Evolutionary conservation across 495 filamentous ascomycete species (phyloP).

Genomic region (Lasiosphaeria miniovina): DNA sequence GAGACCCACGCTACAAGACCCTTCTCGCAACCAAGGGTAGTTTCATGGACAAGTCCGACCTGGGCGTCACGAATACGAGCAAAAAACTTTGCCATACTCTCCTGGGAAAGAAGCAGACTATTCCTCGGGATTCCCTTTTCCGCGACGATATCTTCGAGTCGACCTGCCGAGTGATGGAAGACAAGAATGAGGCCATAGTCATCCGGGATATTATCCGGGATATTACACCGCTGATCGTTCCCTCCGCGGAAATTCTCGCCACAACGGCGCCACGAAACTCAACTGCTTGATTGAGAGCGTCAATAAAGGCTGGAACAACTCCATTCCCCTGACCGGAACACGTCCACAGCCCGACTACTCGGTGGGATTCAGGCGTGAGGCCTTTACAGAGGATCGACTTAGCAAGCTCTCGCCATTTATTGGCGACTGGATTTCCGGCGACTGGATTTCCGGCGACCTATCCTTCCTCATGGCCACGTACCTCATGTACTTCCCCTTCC

Average conservation of each 20-base stretch:
- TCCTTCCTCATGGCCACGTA: constrained; percentile 8
- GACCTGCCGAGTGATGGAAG: constrained; percentile 27
- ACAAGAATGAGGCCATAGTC: constrained; percentile 39
- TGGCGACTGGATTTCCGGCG: constrained; percentile 21
- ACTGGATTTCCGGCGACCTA: too few relatives aligned
- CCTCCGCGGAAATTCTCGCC: constrained; percentile 34
- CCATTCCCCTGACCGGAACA: constrained; percentile 29
- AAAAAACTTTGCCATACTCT: constrained; percentile 27
- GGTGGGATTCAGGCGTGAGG: constrained; percentile 36
- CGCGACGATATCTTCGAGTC: constrained; percentile 32
- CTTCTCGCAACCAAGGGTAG: constrained; percentile 37
- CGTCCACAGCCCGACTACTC: constrained; percentile 42
- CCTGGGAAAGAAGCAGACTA: constrained; percentile 26
- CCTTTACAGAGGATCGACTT: constrained; percentile 42
- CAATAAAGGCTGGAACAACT: constrained; percentile 43
- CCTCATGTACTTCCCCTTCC: too few relatives aligned
- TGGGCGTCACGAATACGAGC: constrained; percentile 30
- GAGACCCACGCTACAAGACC: constrained; percentile 28
- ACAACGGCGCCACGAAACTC: constrained; percentile 28
- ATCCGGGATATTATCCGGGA: too few relatives aligned
- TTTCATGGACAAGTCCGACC: constrained; percentile 37
- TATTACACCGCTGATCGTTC: constrained; percentile 37
- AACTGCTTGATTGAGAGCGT: constrained; percentile 37
- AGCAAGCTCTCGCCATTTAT: constrained; percentile 37
- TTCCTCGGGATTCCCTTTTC: constrained; percentile 38